Base-by-base conservation (phyloP, 139 green algal genomes). In the Dunaliella sp. region DNA sequence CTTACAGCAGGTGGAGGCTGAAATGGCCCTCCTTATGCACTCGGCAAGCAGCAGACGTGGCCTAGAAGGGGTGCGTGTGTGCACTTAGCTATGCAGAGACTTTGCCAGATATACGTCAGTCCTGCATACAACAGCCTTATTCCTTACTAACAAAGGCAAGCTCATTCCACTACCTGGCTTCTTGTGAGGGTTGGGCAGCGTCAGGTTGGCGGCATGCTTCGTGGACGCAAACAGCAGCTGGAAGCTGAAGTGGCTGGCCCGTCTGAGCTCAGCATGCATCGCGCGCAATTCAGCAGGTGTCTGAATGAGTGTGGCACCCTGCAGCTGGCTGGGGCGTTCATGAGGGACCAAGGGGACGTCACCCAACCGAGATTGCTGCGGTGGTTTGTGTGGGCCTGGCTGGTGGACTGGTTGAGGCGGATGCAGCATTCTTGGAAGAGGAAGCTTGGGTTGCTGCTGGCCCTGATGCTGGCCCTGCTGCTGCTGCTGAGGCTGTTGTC, bases 191-290 rank as follows among this genome's bases (percentile, higher is more conserved):
- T 65, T 65, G 7, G 76, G 76, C n/a, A 81, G 76, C 1, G 2
- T 1, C 31, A 37, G 30, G n/a, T 34, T 12, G 22, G 76, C 33
- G n/a, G 76, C 25, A 24, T 1, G 1, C 7, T 7, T 33, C 1
- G 76, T 34, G n/a, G 76, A 33, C 22, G 30, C 76, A 81, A 81
- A 81, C 30, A 38, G 76, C 76, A 81, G 76, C 76, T 38, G 33
- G 76, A 81, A 81, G 30, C 76, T 34, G 37, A 81, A 81, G 30
- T 81, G 76, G 76, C 76, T 31, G 28, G 33, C n/a, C 12, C 1
- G 30, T 24, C 31, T 33, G n/a, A 81, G 76, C 30, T 28, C 31
- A 37, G 76, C 76, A 33, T 38, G 76, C 76, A 81, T 36, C n/a
- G n/a, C 34, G 30, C 22, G n/a, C 31, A 81, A 1, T 7, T 81